Evolutionary conservation across 148 eudicot species (phyloP), one percentile per base, ranked within the genome.

Genomic region (Talinum fruticosum): DNA sequence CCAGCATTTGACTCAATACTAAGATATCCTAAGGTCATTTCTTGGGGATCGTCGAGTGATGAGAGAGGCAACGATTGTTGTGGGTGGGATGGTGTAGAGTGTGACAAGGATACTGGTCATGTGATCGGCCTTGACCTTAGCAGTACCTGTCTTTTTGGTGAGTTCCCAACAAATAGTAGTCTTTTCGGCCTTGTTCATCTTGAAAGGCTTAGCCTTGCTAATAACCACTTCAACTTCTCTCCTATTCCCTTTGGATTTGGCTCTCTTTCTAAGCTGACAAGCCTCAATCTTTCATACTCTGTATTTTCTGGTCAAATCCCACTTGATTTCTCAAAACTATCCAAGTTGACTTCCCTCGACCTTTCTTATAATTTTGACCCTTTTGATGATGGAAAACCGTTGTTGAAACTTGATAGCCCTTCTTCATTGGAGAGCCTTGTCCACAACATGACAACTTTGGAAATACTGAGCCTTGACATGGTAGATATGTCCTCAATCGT

Each of bases 61-160:
- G 24, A 8, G 54, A 49, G 18, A 16, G 15, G 44, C 44, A 38
- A 49, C 8, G 36, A 78, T 61, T 86, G 89, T n/a, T 84, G 87
- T 75, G 69, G n/a, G 0, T 84, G 87, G 87, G 82, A 86, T 66
- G 87, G 89, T 2, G 89, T 84, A 18, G 33, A 37, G 69, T 87
- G 85, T 35, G 82, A 82, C 26, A 28, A 59, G 44, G 8, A n/a
- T 4, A 71, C 73, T 0, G 82, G 86, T 33, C 78, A 76, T 72
- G 82, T 86, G n/a, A 61, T 65, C 18, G 78, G 79, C 4, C 84
- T 86, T 32, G 70, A 81, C 76, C 80, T 86, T 45, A 83, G 78
- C n/a, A 32, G 72, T 66, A 83, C 84, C 47, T 74, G 75, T 62
- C 77, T 85, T 8, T 57, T 19, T 21, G 88, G 86, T 21, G 44